These are phyloP conservation scores for Edaphochlamys debaryana DNA, from an alignment of 139 green algal genomes.

Conservation along the genomic window DNA sequence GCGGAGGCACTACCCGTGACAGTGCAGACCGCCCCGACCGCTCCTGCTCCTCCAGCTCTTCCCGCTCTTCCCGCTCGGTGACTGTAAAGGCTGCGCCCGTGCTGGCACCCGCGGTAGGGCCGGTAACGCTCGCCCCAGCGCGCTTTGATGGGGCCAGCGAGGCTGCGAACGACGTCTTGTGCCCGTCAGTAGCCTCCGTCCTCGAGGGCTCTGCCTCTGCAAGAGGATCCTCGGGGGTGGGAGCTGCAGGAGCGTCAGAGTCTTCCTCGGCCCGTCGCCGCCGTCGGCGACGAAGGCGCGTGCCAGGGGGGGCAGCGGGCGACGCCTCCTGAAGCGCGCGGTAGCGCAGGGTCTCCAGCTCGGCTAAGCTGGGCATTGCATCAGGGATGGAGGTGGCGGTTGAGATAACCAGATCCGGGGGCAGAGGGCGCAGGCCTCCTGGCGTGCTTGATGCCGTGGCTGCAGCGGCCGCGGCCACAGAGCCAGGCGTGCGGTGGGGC, in stretches of 20 bases:
- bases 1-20: no score
- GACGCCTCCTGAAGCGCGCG: neutral
- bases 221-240: neutral
- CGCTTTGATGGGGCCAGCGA: no score
- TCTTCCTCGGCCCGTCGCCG: neutral
- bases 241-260: neutral
- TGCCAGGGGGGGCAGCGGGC: neutral
- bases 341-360: conserved; percentile 12
- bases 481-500: neutral
- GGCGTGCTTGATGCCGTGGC: neutral
- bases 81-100: no score
- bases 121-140: no score
- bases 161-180: no score
- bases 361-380: conserved; percentile 5
- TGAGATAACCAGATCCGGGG: neutral
- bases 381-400: conserved; percentile 20
- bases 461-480: neutral
- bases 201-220: no score
- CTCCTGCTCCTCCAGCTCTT: no score
- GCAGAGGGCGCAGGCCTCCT: neutral
- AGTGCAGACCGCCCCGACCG: neutral
- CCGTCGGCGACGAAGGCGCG: no score
- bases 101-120: no score
- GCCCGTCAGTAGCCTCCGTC: no score
- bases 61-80: no score